phyloP scores from a whole-genome alignment of 140 eudicot species.

The Senecio squalidus region DNA sequence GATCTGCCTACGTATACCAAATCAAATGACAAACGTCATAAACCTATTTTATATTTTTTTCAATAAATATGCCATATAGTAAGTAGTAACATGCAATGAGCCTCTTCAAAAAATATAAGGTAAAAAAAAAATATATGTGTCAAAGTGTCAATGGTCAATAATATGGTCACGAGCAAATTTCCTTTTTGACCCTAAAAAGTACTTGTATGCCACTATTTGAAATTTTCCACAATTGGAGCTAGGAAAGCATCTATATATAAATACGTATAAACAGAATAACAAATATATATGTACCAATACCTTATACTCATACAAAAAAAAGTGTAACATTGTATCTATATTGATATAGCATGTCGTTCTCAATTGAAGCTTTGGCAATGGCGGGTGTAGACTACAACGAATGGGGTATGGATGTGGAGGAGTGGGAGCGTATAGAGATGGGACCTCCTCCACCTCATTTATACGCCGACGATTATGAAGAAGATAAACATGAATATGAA shows the following conservation, averaged over 20 bases:
- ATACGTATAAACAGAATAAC: not conserved
- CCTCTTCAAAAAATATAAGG: not conserved
- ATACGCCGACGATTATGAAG: slow-evolving; percentile 32
- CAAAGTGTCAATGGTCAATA: slow-evolving; percentile 2
- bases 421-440: slow-evolving; percentile 30
- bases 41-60: too few relatives aligned
- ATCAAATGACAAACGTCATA: too few relatives aligned
- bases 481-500: slow-evolving; percentile 11
- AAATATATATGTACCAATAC: too few relatives aligned
- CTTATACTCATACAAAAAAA: not conserved
- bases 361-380: slow-evolving; percentile 56
- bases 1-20: too few relatives aligned
- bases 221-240: not conserved
- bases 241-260: not conserved
- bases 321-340: not conserved
- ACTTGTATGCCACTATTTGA: not conserved
- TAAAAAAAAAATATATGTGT: not conserved
- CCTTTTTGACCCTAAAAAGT: not conserved
- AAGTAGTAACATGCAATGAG: not conserved
- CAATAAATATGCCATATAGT: too few relatives aligned
- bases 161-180: not conserved
- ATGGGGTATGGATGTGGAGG: slow-evolving; percentile 26
- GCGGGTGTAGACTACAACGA: slow-evolving; percentile 37
- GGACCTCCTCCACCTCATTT: slow-evolving; percentile 32
- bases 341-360: slow-evolving; percentile 23